Conservation (phyloP, 2,329 filamentous ascomycete genomes). For the Fusarium subtropicale region DNA sequence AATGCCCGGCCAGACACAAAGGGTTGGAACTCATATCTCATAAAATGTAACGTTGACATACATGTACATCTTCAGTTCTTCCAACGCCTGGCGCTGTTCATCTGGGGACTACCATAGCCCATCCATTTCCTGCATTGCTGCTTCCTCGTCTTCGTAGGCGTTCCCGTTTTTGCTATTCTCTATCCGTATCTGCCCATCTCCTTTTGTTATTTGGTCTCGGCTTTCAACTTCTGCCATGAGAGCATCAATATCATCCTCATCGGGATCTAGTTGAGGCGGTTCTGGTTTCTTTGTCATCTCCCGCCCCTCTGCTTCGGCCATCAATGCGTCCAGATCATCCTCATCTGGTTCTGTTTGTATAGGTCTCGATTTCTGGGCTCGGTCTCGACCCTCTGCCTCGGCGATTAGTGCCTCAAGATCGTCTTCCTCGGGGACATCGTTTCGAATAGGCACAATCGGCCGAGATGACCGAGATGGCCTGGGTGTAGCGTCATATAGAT, state of each 20-base stretch:
- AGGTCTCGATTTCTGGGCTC: constrained; percentile 25
- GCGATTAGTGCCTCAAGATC: constrained; percentile 67
- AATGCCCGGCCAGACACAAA: background rate
- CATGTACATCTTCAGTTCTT: background rate
- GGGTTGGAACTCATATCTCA: background rate
- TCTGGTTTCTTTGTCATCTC: constrained; percentile 34
- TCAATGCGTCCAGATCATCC: constrained; percentile 65
- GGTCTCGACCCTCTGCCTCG: constrained; percentile 54
- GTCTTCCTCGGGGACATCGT: constrained; percentile 57
- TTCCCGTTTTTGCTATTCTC: constrained; percentile 38
- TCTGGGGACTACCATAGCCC: constrained; percentile 58
- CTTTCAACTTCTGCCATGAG: constrained; percentile 64
- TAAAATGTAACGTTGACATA: background rate
- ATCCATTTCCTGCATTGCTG: constrained; percentile 74
- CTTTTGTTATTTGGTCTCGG: constrained; percentile 25
- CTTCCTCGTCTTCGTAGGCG: constrained; percentile 72
- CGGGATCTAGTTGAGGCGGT: constrained; percentile 34
- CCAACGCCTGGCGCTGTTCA: constrained; percentile 9
- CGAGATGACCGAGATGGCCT: constrained; percentile 40
- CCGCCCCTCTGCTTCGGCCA: constrained; percentile 59
- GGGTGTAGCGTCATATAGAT: constrained; percentile 68
- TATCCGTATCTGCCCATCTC: background rate
- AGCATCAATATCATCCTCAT: constrained; percentile 63
- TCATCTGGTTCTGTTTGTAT: constrained; percentile 50
- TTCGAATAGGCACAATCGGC: constrained; percentile 38